Conservation (phyloP, 1,284 basidiomycete genomes). For the Ganoderma leucocontextum region DNA sequence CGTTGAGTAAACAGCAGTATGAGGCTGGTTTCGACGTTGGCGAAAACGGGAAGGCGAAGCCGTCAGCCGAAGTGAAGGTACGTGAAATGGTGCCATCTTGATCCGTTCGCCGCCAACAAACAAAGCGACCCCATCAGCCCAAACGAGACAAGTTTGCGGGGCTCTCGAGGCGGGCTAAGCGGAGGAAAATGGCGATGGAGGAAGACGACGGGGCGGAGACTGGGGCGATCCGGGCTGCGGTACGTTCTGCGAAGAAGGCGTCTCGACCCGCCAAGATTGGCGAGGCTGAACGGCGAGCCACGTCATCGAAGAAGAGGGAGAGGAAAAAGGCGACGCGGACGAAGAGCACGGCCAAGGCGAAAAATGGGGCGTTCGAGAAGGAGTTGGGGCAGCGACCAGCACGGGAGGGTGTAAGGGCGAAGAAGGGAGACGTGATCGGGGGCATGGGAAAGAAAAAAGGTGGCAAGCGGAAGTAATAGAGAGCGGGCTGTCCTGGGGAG, state of each 20-base stretch:
- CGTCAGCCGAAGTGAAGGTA: constrained; percentile 44
- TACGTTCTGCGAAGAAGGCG: constrained; percentile 87
- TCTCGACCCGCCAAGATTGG: constrained; percentile 65
- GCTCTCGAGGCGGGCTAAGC: constrained; percentile 83
- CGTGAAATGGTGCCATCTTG: constrained; percentile 19
- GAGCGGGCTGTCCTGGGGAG: neutral
- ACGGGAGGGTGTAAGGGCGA: constrained; percentile 48
- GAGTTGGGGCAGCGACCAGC: constrained; percentile 43
- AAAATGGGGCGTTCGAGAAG: constrained; percentile 42
- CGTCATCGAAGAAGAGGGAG: constrained; percentile 32
- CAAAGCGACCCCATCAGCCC: constrained; percentile 43
- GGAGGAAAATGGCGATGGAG: constrained; percentile 83
- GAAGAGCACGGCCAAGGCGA: constrained; percentile 29
- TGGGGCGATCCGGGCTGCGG: constrained; percentile 72
- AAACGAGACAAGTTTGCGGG: constrained; percentile 87
- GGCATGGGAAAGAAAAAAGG: constrained; percentile 61
- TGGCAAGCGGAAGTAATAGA: constrained; percentile 48
- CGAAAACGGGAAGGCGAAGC: constrained; percentile 37
- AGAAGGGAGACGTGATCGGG: constrained; percentile 49
- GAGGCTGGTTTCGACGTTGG: constrained; percentile 56
- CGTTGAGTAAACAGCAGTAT: constrained; percentile 77
- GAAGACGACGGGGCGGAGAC: constrained; percentile 73
- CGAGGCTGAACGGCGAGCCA: constrained; percentile 40
- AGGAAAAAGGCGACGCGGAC: constrained; percentile 36
- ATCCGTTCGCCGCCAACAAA: constrained; percentile 25